Base-by-base conservation (phyloP, 768 basidiomycete species). In the Paxillus involutus region DNA sequence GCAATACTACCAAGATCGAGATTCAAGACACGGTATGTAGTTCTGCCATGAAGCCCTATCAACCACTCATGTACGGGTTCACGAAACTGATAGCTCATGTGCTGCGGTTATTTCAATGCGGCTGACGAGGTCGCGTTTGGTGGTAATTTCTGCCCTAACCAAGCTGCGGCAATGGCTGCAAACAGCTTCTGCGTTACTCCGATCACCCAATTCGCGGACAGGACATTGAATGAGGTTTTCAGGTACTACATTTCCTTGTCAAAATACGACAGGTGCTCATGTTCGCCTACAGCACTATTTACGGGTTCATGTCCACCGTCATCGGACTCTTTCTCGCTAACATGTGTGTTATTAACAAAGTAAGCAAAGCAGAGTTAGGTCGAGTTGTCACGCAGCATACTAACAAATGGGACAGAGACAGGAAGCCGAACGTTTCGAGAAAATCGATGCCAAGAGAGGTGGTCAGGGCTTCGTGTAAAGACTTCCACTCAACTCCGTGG, bases 361-460 rank as follows among this genome's bases (percentile, higher is more conserved):
- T 84, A 19, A 17, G 57, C 45, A 55, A n/a, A 14, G 9, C 45
- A 24, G 0, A 3, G 16, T 24, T n/a, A 10, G 19, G 36, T 30
- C 4, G 33, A 11, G 24, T 43, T 8, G 21, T 44, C 17, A 36
- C 10, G 30, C 41, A 30, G 1, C 4, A 11, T 30, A 48, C 53
- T 65, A 30, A 66, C 51, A 21, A 21, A 47, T 33, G 48, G 44
- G 55, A 47, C 74, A 92, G 90, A 81, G 91, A 61, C 75, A 85
- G 67, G 86, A 94, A 71, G 77, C 81, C 52, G 88, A 89, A 61
- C 85, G 93, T 35, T 95, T 96, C 80, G 85, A 82, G 77, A 88
- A 80, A 73, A 95, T 96, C 58, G 92, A 95, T 60, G 82, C 83
- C 52, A 96, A 95, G 74, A 86, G 90, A 59, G 92, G 91, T 58